These are phyloP conservation scores for Tritrichomonas musculus DNA, from an alignment of 208 protist genomes.

Conservation along the genomic window DNA sequence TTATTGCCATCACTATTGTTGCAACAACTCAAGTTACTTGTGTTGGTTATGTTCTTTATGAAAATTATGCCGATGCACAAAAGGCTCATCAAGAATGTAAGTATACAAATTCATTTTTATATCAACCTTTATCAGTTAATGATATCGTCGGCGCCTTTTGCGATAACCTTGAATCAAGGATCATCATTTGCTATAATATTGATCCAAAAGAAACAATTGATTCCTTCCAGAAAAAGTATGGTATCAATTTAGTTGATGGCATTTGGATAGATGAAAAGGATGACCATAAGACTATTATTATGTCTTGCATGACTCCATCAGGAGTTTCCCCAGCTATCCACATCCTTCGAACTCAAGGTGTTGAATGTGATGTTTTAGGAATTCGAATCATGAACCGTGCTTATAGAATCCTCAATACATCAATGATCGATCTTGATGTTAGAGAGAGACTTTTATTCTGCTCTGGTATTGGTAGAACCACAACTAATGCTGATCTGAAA, in stretches of 20 bases:
- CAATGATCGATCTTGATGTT: not conserved
- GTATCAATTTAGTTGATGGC: not conserved
- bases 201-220: not conserved
- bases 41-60: not conserved
- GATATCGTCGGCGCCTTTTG: not conserved
- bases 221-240: not conserved
- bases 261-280: not conserved
- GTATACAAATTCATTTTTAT: not conserved
- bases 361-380: not conserved
- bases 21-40: not conserved
- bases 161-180: not conserved
- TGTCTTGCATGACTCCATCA: not conserved
- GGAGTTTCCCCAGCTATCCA: not conserved
- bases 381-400: not conserved
- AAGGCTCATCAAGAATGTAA: not conserved
- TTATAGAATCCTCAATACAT: not conserved
- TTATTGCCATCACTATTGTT: not conserved
- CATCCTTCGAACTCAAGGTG: not conserved
- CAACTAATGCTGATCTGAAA: not conserved
- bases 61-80: not conserved
- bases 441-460: not conserved
- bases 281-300: not conserved
- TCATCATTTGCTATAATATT: not conserved
- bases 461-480: not conserved
- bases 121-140: not conserved